Evolutionary conservation across 164 flowering plant species (phyloP), one percentile per base, ranked within the genome.

Genomic region (Umbellularia californica): DNA sequence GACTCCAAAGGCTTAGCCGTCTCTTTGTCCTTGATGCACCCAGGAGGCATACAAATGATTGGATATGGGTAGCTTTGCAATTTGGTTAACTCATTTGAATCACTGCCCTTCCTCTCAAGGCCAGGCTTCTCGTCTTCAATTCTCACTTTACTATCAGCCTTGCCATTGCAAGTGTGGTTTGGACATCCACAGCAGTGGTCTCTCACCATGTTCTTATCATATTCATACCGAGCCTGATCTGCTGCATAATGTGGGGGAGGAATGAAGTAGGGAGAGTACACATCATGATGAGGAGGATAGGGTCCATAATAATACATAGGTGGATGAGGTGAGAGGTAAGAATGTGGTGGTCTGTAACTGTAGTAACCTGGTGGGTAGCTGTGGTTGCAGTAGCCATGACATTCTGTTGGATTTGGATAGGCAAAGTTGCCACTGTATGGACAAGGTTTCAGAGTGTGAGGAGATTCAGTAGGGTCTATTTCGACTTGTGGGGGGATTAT

Each of bases 181-280:
- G 87, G 87, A 70, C 88, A 88, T 3, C 84, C 90, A 81, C 91
- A 84, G 58, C 88, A 89, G 27, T 83, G 85, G 69, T 69, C 41
- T 50, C 62, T 51, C 0, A 74, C 66, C 24, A 60, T 70, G 27
- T 62, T 72, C 78, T 88, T 84, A 28, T 83, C 90, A 76, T 75
- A 84, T 9, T 83, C 90, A 72, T 81, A 87, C 14, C 81, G 74
- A 11, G 88, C 90, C 51, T 75, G 77, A 68, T 81, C 87, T 70
- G 69, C 19, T 2, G 83, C 3, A 74, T 77, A 83, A 82, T 83
- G n/a, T n/a, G n/a, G n/a, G n/a, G n/a, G n/a, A n/a, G n/a, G n/a
- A n/a, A n/a, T n/a, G n/a, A n/a, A n/a, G n/a, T n/a, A n/a, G n/a
- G n/a, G n/a, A n/a, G n/a, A 76, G n/a, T 58, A 71, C 6, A 63